Conservation (phyloP, 352 stramenopile species). For the Pythium brachiatum region DNA sequence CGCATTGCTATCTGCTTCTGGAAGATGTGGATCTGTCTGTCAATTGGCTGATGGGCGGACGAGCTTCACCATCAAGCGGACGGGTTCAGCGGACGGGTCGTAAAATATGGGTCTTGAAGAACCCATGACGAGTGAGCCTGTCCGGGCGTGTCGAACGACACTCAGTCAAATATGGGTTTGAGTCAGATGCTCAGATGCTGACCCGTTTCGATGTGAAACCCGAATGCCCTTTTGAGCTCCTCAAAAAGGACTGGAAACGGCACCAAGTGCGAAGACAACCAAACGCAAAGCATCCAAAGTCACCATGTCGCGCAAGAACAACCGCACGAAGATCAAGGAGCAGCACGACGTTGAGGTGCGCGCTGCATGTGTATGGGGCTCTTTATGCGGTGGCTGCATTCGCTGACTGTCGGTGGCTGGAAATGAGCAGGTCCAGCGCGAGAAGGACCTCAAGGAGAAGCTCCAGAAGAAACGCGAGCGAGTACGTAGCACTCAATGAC, state of each 20-base stretch:
- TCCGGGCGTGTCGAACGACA: not conserved
- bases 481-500: slow-evolving; percentile 6
- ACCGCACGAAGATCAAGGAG: slow-evolving; percentile 35
- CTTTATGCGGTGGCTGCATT: not conserved
- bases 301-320: slow-evolving; percentile 36
- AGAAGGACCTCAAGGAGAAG: slow-evolving; percentile 36
- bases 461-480: slow-evolving; percentile 37
- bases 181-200: not conserved
- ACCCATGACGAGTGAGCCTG: not conserved
- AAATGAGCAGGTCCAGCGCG: slow-evolving; percentile 20
- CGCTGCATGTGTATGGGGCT: not conserved
- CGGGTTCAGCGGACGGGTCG: not conserved
- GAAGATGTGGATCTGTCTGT: not conserved
- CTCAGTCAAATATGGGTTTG: not conserved
- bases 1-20: slow-evolving; percentile 10
- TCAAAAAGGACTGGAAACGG: slow-evolving; percentile 13
- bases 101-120: not conserved
- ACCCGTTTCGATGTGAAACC: not conserved
- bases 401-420: not conserved
- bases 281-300: not conserved
- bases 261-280: not conserved
- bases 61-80: not conserved
- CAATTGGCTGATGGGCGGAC: not conserved
- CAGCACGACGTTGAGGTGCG: slow-evolving; percentile 38
- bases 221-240: not conserved